Conservation (phyloP, 257 asterid genomes). For the Leptodermis oblonga region DNA sequence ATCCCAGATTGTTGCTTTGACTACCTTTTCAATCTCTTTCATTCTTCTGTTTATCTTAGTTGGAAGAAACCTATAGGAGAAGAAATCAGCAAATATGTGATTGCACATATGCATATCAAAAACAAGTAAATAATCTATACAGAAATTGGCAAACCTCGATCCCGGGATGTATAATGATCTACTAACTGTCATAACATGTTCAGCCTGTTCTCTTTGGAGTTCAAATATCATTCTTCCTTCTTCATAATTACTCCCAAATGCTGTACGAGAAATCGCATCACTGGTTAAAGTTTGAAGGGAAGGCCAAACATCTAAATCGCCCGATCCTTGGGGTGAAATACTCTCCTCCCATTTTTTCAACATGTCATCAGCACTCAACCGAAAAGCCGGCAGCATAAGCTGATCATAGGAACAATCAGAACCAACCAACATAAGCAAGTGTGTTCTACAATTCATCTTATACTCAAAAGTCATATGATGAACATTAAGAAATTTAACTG, state of each 20-base stretch:
- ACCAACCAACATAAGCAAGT: not conserved
- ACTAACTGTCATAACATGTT: conserved; percentile 10
- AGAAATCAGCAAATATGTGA: not conserved
- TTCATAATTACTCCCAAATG: conserved; percentile 54
- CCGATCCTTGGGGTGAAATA: conserved; percentile 26
- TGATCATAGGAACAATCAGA: conserved; percentile 9
- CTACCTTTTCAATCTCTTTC: conserved; percentile 18
- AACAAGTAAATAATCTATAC: not conserved
- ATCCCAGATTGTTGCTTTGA: conserved; percentile 1
- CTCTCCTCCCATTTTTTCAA: conserved; percentile 37
- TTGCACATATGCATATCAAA: not conserved
- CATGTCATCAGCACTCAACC: conserved; percentile 37
- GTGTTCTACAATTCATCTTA: not conserved
- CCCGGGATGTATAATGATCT: conserved; percentile 39
- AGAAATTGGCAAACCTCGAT: conserved; percentile 26
- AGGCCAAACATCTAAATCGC: conserved; percentile 56
- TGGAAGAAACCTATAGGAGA: conserved; percentile 19
- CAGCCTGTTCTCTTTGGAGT: conserved; percentile 42
- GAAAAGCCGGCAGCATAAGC: conserved; percentile 53
- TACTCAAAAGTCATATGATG: too few species aligned
- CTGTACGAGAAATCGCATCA: conserved; percentile 51
- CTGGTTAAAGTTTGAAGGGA: conserved; percentile 29
- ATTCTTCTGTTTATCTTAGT: conserved; percentile 22
- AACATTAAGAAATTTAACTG: not conserved
- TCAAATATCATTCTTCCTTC: conserved; percentile 45